Conservation (phyloP, 140 eudicot genomes). For the Anethum foeniculum region DNA sequence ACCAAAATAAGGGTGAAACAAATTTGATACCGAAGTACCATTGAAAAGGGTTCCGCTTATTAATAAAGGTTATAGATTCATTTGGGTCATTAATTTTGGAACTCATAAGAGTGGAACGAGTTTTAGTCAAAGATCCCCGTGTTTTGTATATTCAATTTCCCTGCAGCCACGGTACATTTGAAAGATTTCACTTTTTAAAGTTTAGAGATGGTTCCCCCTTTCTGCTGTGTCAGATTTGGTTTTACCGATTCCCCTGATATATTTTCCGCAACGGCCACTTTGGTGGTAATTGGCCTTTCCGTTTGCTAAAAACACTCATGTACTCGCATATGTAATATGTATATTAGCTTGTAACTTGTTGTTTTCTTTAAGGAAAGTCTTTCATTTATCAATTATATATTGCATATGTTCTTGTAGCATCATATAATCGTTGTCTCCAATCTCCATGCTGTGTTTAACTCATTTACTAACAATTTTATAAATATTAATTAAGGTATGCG, state of each 20-base stretch:
- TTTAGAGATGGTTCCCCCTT: not conserved
- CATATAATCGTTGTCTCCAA: not conserved
- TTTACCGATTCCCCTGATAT: not conserved
- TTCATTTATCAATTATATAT: too few relatives aligned
- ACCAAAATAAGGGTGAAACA: too few relatives aligned
- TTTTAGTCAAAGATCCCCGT: not conserved
- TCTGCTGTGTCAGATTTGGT: not conserved
- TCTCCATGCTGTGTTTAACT: not conserved
- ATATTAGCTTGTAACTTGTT: not conserved
- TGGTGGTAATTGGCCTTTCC: not conserved
- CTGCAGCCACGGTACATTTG: not conserved
- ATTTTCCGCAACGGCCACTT: not conserved
- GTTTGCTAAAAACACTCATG: not conserved
- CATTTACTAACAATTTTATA: not conserved
- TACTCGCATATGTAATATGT: not conserved
- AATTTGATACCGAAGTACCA: too few relatives aligned
- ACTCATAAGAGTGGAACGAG: not conserved
- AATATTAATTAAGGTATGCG: slow-evolving; percentile 51
- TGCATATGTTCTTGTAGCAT: too few relatives aligned
- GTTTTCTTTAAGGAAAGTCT: not conserved
- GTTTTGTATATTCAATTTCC: not conserved
- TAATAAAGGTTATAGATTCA: not conserved
- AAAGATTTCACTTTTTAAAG: not conserved
- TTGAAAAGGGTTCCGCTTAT: too few relatives aligned
- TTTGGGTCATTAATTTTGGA: not conserved